Evolutionary conservation across 176 grass and related monocot genomes (phyloP).

Genomic region (Cenchrus fungigraminus): DNA sequence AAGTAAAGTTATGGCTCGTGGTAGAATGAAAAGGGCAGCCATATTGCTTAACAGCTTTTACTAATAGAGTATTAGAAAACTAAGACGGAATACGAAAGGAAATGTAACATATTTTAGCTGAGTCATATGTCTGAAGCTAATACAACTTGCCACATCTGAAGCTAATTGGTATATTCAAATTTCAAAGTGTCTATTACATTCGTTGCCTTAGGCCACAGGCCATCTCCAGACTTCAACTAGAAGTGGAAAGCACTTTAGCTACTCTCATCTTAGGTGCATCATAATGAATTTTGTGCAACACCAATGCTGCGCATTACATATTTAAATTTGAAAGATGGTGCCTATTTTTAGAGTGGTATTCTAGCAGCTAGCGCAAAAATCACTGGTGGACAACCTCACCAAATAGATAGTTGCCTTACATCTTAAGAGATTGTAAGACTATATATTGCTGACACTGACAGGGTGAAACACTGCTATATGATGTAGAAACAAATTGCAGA

Average conservation of each 20-base stretch:
- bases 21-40: not conserved
- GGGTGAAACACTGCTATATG: not conserved
- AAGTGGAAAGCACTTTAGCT: not conserved
- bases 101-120: slow-evolving; percentile 2
- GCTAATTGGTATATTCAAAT: not conserved
- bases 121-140: slow-evolving; percentile 17
- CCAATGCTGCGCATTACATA: not conserved
- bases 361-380: slow-evolving; percentile 28
- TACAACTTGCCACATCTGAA: not conserved
- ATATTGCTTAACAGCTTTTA: slow-evolving; percentile 1
- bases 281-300: not conserved
- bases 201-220: not conserved
- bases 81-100: not conserved
- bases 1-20: not conserved
- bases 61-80: not conserved
- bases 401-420: slow-evolving; percentile 5
- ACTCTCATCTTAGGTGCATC: not conserved
- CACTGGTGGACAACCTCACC: not conserved
- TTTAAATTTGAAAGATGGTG: not conserved
- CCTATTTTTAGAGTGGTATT: not conserved
- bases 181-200: slow-evolving; percentile 9
- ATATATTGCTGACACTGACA: slow-evolving; percentile 22
- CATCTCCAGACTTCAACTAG: not conserved
- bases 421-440: not conserved
- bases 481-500: slow-evolving; percentile 17